These are phyloP conservation scores for Coniella lustricola DNA, from an alignment of 2,329 filamentous ascomycete genomes.

Conservation along the genomic window DNA sequence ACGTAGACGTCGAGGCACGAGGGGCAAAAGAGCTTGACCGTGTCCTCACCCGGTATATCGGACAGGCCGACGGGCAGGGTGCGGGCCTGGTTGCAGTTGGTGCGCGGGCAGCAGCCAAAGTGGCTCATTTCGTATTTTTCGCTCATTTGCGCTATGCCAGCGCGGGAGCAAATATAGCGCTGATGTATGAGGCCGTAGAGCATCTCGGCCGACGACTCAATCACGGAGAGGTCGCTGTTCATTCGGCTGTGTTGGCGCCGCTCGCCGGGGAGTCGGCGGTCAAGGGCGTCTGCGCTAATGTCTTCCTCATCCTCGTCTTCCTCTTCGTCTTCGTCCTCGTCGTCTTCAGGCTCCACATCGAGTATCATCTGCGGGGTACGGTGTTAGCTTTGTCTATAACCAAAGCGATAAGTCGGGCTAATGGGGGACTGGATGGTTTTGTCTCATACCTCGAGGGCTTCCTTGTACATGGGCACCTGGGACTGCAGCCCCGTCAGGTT, in stretches of 20 bases:
- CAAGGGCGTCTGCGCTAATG: conserved; percentile 58
- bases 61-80: conserved; percentile 90
- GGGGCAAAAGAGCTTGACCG: conserved; percentile 96
- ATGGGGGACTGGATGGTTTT: background rate
- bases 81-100: conserved; percentile 82
- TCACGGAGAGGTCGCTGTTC: conserved; percentile 87
- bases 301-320: conserved; percentile 71
- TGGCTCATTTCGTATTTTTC: conserved; percentile 98
- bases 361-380: conserved; percentile 69
- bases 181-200: conserved; percentile 98
- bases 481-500: conserved; percentile 92
- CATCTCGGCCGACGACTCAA: conserved; percentile 96
- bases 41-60: conserved; percentile 92
- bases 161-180: conserved; percentile 92
- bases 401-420: too few species aligned
- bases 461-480: conserved; percentile 98
- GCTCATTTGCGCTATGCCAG: conserved; percentile 97
- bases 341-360: conserved; percentile 93
- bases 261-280: conserved; percentile 48
- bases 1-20: conserved; percentile 96
- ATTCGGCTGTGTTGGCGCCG: conserved; percentile 76
- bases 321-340: conserved; percentile 78
- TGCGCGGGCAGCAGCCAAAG: conserved; percentile 92
- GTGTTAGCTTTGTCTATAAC: background rate
- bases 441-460: conserved; percentile 69